Conservation (phyloP, 345 rosid genomes). For the Euphorbia pulcherrima region DNA sequence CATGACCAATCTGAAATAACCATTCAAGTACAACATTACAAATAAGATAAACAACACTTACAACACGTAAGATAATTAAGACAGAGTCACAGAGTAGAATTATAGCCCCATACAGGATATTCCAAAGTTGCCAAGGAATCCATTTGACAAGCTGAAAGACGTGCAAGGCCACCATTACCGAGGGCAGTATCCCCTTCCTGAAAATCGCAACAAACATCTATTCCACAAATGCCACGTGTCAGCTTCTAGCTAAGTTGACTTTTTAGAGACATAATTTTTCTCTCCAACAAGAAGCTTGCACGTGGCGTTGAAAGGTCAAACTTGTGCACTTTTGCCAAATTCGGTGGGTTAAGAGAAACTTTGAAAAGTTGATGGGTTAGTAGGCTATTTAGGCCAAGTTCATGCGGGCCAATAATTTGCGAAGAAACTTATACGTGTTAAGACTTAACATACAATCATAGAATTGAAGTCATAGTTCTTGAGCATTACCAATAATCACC, state of each 20-base stretch:
- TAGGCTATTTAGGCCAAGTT: too few relatives aligned
- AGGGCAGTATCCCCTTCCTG: constrained; percentile 54
- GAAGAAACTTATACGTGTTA: too few relatives aligned
- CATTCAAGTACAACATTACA: not conserved
- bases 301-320: too few relatives aligned
- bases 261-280: too few relatives aligned
- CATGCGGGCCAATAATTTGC: too few relatives aligned
- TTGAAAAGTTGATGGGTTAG: too few relatives aligned
- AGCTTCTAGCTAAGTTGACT: too few relatives aligned
- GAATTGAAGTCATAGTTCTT: not conserved
- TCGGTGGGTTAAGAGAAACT: not conserved
- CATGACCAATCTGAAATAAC: not conserved
- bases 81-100: not conserved
- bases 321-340: too few relatives aligned
- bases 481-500: constrained; percentile 53
- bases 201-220: constrained; percentile 14
- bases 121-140: constrained; percentile 52
- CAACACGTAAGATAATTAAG: constrained; percentile 2
- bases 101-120: constrained; percentile 52
- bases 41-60: not conserved
- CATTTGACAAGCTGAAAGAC: constrained; percentile 53
- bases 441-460: not conserved
- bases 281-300: too few relatives aligned
- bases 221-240: too few relatives aligned
- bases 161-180: constrained; percentile 56